Evolutionary conservation across 2,329 filamentous ascomycete genomes (phyloP).

Genomic region (Aspergillus sp.): DNA sequence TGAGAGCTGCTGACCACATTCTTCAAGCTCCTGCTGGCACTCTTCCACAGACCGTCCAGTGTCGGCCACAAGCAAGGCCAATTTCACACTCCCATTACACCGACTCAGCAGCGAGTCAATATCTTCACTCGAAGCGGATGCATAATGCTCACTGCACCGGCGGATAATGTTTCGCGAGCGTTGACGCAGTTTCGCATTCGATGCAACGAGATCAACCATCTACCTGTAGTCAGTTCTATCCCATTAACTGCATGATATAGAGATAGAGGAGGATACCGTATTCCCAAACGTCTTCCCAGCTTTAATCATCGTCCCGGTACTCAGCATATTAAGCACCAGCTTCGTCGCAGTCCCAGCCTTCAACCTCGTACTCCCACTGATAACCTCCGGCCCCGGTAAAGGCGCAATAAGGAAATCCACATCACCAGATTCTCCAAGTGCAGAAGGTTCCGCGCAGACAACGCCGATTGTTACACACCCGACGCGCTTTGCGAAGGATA

Average conservation of each 20-base stretch:
- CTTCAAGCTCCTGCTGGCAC: conserved; percentile 22
- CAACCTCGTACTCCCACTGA: conserved; percentile 48
- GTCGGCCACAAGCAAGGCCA: conserved; percentile 32
- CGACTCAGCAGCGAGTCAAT: conserved; percentile 29
- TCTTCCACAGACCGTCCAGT: conserved; percentile 25
- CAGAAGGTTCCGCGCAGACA: neutral
- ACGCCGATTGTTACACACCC: neutral
- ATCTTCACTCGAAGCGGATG: conserved; percentile 21
- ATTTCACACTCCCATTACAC: conserved; percentile 35
- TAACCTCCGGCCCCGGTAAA: conserved; percentile 17
- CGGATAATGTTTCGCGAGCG: conserved; percentile 37
- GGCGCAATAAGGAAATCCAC: neutral
- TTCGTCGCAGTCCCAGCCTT: conserved; percentile 50
- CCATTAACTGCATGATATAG: too few species aligned
- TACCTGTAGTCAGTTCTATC: conserved; percentile 4
- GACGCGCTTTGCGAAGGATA: neutral
- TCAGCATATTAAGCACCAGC: conserved; percentile 47
- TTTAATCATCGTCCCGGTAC: conserved; percentile 44
- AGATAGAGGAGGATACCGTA: neutral
- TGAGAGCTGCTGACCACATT: conserved; percentile 25
- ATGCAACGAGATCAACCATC: conserved; percentile 41
- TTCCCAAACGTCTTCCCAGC: conserved; percentile 43
- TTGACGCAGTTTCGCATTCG: conserved; percentile 41
- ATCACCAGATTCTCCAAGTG: neutral
- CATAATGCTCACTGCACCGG: conserved; percentile 21